These are phyloP conservation scores for Achlya hypogyna DNA, from an alignment of 352 stramenopile species.

Conservation along the genomic window DNA sequence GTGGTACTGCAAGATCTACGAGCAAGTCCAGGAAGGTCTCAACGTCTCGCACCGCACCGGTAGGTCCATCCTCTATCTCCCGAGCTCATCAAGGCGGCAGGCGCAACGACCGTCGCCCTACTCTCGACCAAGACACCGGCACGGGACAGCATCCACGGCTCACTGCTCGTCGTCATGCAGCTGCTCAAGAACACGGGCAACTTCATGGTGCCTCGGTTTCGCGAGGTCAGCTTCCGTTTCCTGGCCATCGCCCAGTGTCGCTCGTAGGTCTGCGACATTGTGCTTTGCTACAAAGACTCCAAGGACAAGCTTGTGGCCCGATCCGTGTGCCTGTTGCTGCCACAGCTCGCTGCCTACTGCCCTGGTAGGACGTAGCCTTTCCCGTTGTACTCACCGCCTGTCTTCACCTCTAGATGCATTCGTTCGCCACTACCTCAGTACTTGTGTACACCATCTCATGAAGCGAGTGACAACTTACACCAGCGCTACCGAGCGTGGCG, in stretches of 20 bases:
- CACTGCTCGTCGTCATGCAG: conserved; percentile 90
- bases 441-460: conserved; percentile 73
- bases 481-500: conserved; percentile 38
- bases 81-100: neutral
- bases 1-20: conserved; percentile 90
- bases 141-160: conserved; percentile 89
- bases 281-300: conserved; percentile 87
- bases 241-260: neutral
- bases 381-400: neutral
- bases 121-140: conserved; percentile 24
- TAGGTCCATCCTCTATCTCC: neutral
- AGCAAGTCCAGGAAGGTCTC: conserved; percentile 81
- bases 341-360: conserved; percentile 88
- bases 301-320: conserved; percentile 82
- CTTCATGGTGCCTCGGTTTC: conserved; percentile 97
- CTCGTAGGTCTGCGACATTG: conserved; percentile 67
- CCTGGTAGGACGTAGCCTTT: conserved; percentile 32
- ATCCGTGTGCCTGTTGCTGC: conserved; percentile 81
- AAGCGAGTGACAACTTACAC: conserved; percentile 62
- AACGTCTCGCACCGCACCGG: conserved; percentile 17
- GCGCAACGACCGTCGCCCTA: neutral
- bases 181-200: conserved; percentile 90
- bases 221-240: conserved; percentile 56
- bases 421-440: conserved; percentile 83
- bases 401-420: conserved; percentile 20